Conservation (phyloP, 257 asterid species). For the Schizonepeta tenuifolia region DNA sequence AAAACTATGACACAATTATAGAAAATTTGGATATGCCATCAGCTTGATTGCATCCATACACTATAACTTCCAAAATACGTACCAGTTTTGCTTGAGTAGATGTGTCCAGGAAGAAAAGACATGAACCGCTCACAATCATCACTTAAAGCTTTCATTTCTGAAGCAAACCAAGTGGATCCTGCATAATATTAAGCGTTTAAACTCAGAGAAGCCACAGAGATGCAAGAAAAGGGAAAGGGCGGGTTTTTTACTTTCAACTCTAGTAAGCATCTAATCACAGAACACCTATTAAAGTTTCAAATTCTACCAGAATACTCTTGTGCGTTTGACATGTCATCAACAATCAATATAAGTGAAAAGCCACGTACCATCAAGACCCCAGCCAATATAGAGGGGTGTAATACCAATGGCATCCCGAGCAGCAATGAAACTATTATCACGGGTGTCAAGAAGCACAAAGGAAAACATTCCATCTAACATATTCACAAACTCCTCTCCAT, state of each 20-base stretch:
- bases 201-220: conserved; percentile 12
- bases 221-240: too few species aligned
- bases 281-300: conserved; percentile 23
- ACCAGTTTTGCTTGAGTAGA: conserved; percentile 97
- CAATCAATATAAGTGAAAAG: conserved; percentile 13
- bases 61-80: conserved; percentile 30
- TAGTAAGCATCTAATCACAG: too few species aligned
- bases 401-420: conserved; percentile 99
- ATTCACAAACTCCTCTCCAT: conserved; percentile 92
- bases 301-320: conserved; percentile 14
- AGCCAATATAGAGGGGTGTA: conserved; percentile 95
- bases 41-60: conserved; percentile 16
- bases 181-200: conserved; percentile 42
- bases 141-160: conserved; percentile 98
- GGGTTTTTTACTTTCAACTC: too few species aligned
- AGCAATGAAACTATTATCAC: conserved; percentile 94
- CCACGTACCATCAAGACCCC: conserved; percentile 97
- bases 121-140: conserved; percentile 96
- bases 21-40: conserved; percentile 9
- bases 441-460: conserved; percentile 97
- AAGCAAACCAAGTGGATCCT: conserved; percentile 99
- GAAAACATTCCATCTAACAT: conserved; percentile 99
- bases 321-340: conserved; percentile 2
- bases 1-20: not conserved
- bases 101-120: conserved; percentile 92